These are phyloP conservation scores for Eleusine coracana DNA, from an alignment of 176 grass and related monocot species.

Conservation along the genomic window DNA sequence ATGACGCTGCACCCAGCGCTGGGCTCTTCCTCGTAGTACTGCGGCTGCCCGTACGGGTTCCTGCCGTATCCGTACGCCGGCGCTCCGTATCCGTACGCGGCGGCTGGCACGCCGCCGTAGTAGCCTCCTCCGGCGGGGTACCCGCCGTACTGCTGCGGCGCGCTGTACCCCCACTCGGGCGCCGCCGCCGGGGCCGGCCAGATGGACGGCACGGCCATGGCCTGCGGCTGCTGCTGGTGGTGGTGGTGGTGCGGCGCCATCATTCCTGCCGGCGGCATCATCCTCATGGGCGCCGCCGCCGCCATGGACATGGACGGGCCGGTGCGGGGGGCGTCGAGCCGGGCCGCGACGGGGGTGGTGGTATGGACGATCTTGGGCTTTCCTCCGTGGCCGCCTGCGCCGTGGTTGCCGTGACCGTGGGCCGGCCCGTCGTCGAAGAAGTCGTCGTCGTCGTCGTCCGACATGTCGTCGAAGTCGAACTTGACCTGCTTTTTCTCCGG, in stretches of 20 bases:
- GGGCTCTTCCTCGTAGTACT: slow-evolving; percentile 46
- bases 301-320: slow-evolving; percentile 44
- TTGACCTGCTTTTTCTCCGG: slow-evolving; percentile 36
- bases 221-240: neutral
- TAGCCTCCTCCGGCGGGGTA: neutral
- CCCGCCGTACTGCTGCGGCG: slow-evolving; percentile 35
- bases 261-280: slow-evolving; percentile 25
- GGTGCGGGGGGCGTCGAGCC: slow-evolving; percentile 38
- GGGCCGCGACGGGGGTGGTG: slow-evolving; percentile 22
- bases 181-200: slow-evolving; percentile 48
- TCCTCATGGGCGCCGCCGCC: slow-evolving; percentile 31
- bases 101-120: neutral
- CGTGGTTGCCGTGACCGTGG: neutral
- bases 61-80: slow-evolving; percentile 24
- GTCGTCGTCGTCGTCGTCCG: neutral
- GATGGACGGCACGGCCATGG: slow-evolving; percentile 39
- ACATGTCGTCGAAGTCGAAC: slow-evolving; percentile 35
- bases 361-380: slow-evolving; percentile 51
- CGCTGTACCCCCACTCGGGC: slow-evolving; percentile 44
- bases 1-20: slow-evolving; percentile 51
- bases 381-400: neutral
- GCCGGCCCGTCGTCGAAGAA: slow-evolving; percentile 9
- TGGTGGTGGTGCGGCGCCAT: neutral
- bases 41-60: slow-evolving; percentile 40
- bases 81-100: slow-evolving; percentile 37